These are phyloP conservation scores for Elsinoe perseae DNA, from an alignment of 2,329 filamentous ascomycete genomes.

Conservation along the genomic window DNA sequence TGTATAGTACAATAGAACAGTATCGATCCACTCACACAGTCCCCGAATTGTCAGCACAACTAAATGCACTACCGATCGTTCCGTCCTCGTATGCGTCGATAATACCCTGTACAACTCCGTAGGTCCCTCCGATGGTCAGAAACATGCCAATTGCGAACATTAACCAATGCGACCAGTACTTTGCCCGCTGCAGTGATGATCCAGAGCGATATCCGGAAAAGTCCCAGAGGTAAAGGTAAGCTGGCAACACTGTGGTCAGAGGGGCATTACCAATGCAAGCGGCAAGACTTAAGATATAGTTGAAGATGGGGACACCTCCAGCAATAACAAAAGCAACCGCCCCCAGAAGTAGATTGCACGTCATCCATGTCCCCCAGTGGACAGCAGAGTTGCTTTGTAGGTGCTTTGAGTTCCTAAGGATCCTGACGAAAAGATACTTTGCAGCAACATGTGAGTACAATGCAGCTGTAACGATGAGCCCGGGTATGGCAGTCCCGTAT, in stretches of 20 bases:
- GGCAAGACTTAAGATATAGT: slow-evolving; percentile 41
- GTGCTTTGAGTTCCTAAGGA: slow-evolving; percentile 46
- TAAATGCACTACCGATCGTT: slow-evolving; percentile 39
- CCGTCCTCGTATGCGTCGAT: slow-evolving; percentile 45
- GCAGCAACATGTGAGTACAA: slow-evolving; percentile 34
- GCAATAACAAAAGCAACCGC: slow-evolving; percentile 45
- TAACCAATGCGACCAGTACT: slow-evolving; percentile 32
- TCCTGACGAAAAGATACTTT: slow-evolving; percentile 51
- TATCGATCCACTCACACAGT: no score
- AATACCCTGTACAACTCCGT: slow-evolving; percentile 44
- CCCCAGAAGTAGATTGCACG: slow-evolving; percentile 38
- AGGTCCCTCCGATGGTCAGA: slow-evolving; percentile 42
- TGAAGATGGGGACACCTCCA: slow-evolving; percentile 48
- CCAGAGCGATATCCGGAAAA: slow-evolving; percentile 26
- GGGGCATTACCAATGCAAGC: slow-evolving; percentile 40
- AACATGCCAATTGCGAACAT: slow-evolving; percentile 40
- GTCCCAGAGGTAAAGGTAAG: slow-evolving; percentile 47
- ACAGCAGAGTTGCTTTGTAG: slow-evolving; percentile 44
- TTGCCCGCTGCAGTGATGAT: slow-evolving; percentile 27
- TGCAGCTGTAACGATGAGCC: slow-evolving; percentile 42
- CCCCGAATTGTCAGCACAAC: slow-evolving; percentile 42
- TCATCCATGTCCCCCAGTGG: slow-evolving; percentile 48
- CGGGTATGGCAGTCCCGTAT: slow-evolving; percentile 52
- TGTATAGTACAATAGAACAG: no score
- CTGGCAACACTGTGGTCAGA: slow-evolving; percentile 44